Base-by-base conservation (phyloP, 768 basidiomycete genomes). In the Psilocybe subaeruginosa region DNA sequence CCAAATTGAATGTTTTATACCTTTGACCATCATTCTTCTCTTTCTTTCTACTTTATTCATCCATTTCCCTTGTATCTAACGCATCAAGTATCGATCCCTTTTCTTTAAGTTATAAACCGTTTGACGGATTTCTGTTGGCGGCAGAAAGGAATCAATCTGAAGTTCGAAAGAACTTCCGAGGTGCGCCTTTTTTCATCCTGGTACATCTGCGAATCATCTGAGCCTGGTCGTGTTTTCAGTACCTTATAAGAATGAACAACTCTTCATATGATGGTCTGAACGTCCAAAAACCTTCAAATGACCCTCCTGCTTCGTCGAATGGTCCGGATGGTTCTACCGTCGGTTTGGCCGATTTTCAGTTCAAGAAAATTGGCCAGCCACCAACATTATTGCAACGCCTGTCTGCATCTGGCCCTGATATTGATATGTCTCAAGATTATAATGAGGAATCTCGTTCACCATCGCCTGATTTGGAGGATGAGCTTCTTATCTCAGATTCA, bases 361-460 rank as follows among this genome's bases (percentile, higher is more conserved):
- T 88, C 68, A 70, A 64, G 9, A 78, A 71, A 3, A 89, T 89
- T 43, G 87, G 87, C 30, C 79, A 83, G 66, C 71, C 75, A 60
- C 85, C 86, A 0, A 72, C 75, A 12, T 73, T 89, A 17, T 75
- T 88, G 29, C 79, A 76, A 62, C 83, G 87, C 23, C 74, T 88
- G 37, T 77, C 81, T 33, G 68, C 70, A 41, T 68, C 74, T 2
- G 68, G 73, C 46, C 67, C 74, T 23, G 70, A 71, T 46, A 49
- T 16, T 30, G 23, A 56, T n/a, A 11, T 57, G 19, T 43, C 53
- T 37, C 23, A 30, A 19, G 52, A 49, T 33, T 35, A 31, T 7
- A 33, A 45, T 30, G 30, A 11, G 41, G 31, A 29, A 52, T 64
- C 43, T 17, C 56, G 56, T 8, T 64, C 63, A 23, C 58, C 54